Percentiles rank a stretch among this genome's conserved stretches.
phyloP scores from a whole-genome alignment of 108 stramenopile genomes.

The Cyclotella kingstonii region DNA sequence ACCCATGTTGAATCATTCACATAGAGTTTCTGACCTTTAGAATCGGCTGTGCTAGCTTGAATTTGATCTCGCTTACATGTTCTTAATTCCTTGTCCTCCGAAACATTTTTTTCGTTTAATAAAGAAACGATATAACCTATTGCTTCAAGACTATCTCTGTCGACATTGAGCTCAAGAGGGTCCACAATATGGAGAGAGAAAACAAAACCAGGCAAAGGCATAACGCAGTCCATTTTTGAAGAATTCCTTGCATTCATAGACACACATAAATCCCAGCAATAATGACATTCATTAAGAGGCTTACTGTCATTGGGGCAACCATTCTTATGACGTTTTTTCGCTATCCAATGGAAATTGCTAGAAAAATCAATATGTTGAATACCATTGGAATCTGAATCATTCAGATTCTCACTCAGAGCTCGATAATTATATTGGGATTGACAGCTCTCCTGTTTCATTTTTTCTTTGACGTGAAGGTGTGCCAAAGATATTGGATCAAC shows the following conservation, averaged over 20 bases:
- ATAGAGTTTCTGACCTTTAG: neutral
- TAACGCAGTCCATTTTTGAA: slow-evolving; percentile 38
- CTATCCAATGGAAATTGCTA: slow-evolving; percentile 65
- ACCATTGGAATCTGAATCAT: slow-evolving; percentile 48
- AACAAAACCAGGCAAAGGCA: slow-evolving; percentile 72
- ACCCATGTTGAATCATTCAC: slow-evolving; percentile 1
- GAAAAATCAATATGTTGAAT: slow-evolving; percentile 57
- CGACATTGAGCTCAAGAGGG: slow-evolving; percentile 73
- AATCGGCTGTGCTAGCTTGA: neutral
- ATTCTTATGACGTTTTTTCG: slow-evolving; percentile 45
- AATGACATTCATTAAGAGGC: slow-evolving; percentile 54
- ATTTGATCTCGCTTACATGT: neutral
- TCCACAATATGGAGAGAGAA: slow-evolving; percentile 58
- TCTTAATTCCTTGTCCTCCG: slow-evolving; percentile 1
- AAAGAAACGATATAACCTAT: slow-evolving; percentile 47
- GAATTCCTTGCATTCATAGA: neutral
- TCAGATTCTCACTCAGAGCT: slow-evolving; percentile 26
- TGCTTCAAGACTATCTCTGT: slow-evolving; percentile 53
- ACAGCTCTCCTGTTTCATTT: slow-evolving; percentile 13
- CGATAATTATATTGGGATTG: neutral
- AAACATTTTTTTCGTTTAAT: slow-evolving; percentile 29
- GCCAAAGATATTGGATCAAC: slow-evolving; percentile 59
- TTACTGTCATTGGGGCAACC: slow-evolving; percentile 47
- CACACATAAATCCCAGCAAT: slow-evolving; percentile 54
- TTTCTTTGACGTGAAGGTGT: slow-evolving; percentile 25